Evolutionary conservation across 2,329 filamentous ascomycete genomes (phyloP).

Genomic region (Alternaria conjuncta): DNA sequence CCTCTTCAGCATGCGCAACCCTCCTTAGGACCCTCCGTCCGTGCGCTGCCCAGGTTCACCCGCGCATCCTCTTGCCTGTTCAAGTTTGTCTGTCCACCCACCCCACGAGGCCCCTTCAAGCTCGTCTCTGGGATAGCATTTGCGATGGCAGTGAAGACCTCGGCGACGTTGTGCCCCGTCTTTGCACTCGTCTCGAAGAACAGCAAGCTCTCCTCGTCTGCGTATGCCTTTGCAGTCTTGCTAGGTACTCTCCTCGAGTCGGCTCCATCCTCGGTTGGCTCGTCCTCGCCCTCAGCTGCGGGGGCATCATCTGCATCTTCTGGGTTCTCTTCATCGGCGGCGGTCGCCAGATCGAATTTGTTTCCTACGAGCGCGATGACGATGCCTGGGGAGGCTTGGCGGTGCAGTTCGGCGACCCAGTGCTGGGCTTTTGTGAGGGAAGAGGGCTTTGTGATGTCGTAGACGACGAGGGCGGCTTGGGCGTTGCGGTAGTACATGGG

Average conservation of each 20-base stretch:
- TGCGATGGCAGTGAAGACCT: slow-evolving; percentile 97
- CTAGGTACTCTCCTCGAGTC: slow-evolving; percentile 88
- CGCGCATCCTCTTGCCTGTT: slow-evolving; percentile 68
- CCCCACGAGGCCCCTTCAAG: slow-evolving; percentile 84
- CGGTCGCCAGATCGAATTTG: slow-evolving; percentile 76
- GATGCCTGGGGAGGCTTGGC: slow-evolving; percentile 93
- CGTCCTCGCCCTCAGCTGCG: slow-evolving; percentile 56
- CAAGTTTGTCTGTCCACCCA: slow-evolving; percentile 62
- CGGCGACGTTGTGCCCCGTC: slow-evolving; percentile 90
- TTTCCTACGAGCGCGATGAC: slow-evolving; percentile 97
- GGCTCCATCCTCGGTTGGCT: slow-evolving; percentile 66
- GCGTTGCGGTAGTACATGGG: slow-evolving; percentile 99
- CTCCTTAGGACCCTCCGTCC: slow-evolving; percentile 79
- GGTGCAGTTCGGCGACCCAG: slow-evolving; percentile 97
- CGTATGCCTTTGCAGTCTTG: slow-evolving; percentile 90
- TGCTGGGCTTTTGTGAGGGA: slow-evolving; percentile 97
- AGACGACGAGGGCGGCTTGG: slow-evolving; percentile 95
- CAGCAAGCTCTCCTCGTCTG: slow-evolving; percentile 89
- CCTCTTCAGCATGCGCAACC: slow-evolving; percentile 79
- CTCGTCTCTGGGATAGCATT: slow-evolving; percentile 98
- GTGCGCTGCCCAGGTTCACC: slow-evolving; percentile 80
- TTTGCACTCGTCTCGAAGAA: slow-evolving; percentile 99
- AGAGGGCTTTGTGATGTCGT: slow-evolving; percentile 96
- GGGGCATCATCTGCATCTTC: slow-evolving; percentile 60
- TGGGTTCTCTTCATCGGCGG: slow-evolving; percentile 41